Evolutionary conservation across 2,329 filamentous ascomycete species (phyloP), one percentile per base, ranked within the genome.

Genomic region (Cytospora paraplurivora): DNA sequence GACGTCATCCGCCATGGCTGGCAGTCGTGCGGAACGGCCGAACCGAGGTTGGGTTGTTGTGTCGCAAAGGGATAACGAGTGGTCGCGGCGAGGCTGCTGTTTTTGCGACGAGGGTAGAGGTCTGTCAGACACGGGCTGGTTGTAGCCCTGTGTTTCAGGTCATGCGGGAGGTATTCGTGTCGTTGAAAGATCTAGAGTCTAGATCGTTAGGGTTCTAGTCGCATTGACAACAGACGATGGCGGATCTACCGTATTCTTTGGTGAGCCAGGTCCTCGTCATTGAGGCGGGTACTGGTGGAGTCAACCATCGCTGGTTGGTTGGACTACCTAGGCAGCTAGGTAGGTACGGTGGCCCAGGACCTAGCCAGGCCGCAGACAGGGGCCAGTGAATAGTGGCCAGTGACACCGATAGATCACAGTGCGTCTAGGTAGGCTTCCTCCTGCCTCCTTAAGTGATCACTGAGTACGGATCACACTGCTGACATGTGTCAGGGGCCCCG

Each of bases 1-100:
- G 73, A 96, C 82, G 66, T 85, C 81, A 73, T 88, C 84, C 70
- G 85, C 81, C 86, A 90, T 89, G 67, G 68, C 74, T 56, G 60
- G 66, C 21, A 59, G 50, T 54, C 50, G 37, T 37, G 47, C 50
- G n/a, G 32, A 49, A 27, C 21, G 38, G 11, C 51, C 38, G 51
- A n/a, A 33, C 50, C 58, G 58, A 54, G 62, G 17, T 51, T 37
- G 37, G 41, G 47, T 27, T 44, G n/a, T n/a, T 37, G 58, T 33
- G 58, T 61, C 51, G 58, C 51, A 61, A 44, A 12, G 13, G 38
- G n/a, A 7, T 27, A 27, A 27, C 27, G 27, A 27, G 4, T 27
- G 27, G 27, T 27, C 2, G 27, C 27, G 27, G 2, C 27, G 50
- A 19, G 17, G 21, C 19, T 15, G 52, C 2, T 37, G 21, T 38